Conservation (phyloP, 2,329 filamentous ascomycete species). For the Phyllosticta citrichinensis region DNA sequence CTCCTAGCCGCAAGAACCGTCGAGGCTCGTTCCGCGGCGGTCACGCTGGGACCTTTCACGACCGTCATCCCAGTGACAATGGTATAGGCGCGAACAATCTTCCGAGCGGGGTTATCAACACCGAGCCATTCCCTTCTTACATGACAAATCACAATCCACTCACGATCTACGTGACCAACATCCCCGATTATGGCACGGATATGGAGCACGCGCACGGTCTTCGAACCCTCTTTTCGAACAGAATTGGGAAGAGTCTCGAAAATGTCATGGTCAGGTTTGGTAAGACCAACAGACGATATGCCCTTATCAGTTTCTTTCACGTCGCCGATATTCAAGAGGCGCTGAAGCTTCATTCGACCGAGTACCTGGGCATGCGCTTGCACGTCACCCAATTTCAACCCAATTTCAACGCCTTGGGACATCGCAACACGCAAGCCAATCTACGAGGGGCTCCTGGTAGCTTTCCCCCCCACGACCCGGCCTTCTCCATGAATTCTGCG, state of each 20-base stretch:
- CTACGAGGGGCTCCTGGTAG: neutral
- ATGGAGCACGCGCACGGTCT: neutral
- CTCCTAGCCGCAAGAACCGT: neutral
- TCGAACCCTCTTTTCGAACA: neutral
- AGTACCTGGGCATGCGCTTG: neutral
- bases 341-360: neutral
- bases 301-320: neutral
- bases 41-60: neutral
- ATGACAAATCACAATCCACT: neutral
- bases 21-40: conserved; percentile 2
- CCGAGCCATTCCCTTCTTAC: conserved; percentile 4
- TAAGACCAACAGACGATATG: neutral
- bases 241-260: neutral
- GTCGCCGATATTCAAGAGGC: neutral
- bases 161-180: neutral
- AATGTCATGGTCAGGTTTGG: neutral
- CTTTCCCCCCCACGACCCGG: neutral
- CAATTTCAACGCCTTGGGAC: neutral
- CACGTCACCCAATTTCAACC: neutral
- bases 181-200: neutral
- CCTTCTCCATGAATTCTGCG: neutral
- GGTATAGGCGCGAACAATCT: neutral
- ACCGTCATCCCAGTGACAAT: neutral
- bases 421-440: neutral
- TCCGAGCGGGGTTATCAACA: neutral